A percentile compares a stretch with the other conserved stretches of the same genome.
Evolutionary conservation across 768 basidiomycete genomes (phyloP).

Genomic region (Boletus edulis): DNA sequence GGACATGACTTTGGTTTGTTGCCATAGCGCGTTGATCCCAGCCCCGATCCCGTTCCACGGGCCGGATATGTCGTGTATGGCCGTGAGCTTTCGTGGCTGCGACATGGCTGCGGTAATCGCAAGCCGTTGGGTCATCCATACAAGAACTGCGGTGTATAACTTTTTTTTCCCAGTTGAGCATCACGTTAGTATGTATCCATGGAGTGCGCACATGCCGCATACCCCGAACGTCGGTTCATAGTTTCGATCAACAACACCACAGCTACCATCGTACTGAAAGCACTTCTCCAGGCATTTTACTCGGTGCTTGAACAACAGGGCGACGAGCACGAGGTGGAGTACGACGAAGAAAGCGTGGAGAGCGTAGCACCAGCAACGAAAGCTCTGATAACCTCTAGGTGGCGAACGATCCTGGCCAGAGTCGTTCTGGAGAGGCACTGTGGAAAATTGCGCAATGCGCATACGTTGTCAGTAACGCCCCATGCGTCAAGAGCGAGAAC

Average conservation of each 20-base stretch:
- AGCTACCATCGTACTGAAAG: no score
- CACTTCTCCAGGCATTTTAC: no score
- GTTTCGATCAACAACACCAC: no score
- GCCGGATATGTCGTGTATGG: slow-evolving; percentile 14
- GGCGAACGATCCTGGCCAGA: no score
- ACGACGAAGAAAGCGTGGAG: background rate
- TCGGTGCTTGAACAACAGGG: background rate
- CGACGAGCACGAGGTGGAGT: background rate
- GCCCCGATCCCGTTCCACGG: slow-evolving; percentile 27
- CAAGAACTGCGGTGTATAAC: slow-evolving; percentile 13
- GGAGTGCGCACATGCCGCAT: background rate
- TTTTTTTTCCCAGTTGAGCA: background rate
- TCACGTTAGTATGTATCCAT: background rate
- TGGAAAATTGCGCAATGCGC: background rate
- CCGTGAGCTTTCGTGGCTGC: slow-evolving; percentile 14
- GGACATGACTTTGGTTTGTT: slow-evolving; percentile 16
- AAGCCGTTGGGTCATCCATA: slow-evolving; percentile 9
- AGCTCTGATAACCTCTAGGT: no score
- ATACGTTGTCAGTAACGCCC: background rate
- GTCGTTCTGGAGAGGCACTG: background rate
- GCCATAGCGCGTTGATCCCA: slow-evolving; percentile 16
- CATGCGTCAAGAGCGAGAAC: background rate
- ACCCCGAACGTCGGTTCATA: no score
- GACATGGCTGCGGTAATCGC: slow-evolving; percentile 6
- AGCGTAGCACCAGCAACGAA: background rate